Conservation (phyloP, 805 yeast species). For the Nakazawaea populi region DNA sequence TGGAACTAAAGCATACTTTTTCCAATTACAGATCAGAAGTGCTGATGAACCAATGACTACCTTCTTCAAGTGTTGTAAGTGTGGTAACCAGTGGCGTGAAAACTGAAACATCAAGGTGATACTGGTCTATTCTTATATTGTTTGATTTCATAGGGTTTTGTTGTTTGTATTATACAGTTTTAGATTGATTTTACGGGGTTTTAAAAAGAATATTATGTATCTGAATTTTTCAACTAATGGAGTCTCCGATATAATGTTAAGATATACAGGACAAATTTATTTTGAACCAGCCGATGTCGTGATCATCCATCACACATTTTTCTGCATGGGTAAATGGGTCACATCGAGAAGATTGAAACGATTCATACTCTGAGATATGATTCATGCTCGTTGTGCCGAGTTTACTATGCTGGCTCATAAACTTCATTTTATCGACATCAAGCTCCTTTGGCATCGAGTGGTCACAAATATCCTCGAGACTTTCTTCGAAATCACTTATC, state of each 20-base stretch:
- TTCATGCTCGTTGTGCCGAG: not conserved
- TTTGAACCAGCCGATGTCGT: slow-evolving; percentile 7
- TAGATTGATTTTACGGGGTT: slow-evolving; percentile 4
- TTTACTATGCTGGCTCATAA: too few species aligned
- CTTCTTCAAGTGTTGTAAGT: slow-evolving; percentile 88
- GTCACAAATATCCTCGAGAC: not conserved
- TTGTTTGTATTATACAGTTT: too few species aligned
- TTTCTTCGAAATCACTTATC: not conserved
- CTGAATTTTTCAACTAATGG: too few species aligned
- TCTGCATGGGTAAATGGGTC: not conserved
- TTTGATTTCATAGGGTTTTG: too few species aligned
- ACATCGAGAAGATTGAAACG: not conserved
- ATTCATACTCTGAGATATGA: not conserved
- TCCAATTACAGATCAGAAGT: slow-evolving; percentile 92
- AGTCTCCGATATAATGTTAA: too few species aligned
- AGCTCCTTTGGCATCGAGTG: too few species aligned
- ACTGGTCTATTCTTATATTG: too few species aligned
- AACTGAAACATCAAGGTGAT: slow-evolving; percentile 36
- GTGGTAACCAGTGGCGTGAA: slow-evolving; percentile 96
- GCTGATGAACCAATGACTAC: slow-evolving; percentile 99
- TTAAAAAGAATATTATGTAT: not conserved
- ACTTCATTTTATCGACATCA: too few species aligned
- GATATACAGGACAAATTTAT: not conserved
- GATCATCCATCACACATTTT: not conserved
- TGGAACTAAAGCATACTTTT: slow-evolving; percentile 88